These are phyloP conservation scores for Tephrocybe sp. DNA, from an alignment of 768 basidiomycete species.

Conservation along the genomic window DNA sequence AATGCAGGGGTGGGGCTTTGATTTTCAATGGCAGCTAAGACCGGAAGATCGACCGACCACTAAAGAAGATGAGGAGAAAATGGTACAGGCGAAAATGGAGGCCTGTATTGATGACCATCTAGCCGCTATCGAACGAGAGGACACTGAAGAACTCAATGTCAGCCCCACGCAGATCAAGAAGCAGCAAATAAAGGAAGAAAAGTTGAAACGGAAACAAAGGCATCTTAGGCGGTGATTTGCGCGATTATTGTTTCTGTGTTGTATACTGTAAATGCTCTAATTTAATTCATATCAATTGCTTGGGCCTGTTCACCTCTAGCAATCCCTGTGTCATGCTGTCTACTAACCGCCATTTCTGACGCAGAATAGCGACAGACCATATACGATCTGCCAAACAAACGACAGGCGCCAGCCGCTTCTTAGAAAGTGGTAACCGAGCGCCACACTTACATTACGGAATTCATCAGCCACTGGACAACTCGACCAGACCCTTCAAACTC, in stretches of 20 bases:
- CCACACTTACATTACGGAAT: neutral
- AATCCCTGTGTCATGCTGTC: no score
- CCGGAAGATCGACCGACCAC: slow-evolving; percentile 25
- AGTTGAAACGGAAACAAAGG: slow-evolving; percentile 37
- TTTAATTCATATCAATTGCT: neutral
- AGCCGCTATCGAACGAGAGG: slow-evolving; percentile 43
- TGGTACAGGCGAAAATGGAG: slow-evolving; percentile 71
- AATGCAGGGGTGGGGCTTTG: slow-evolving; percentile 81
- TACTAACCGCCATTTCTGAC: no score
- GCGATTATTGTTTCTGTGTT: neutral
- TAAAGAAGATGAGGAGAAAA: slow-evolving; percentile 23
- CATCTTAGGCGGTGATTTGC: slow-evolving; percentile 22
- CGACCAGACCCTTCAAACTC: no score
- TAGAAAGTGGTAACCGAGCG: neutral
- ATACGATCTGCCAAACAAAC: no score
- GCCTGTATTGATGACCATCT: slow-evolving; percentile 60
- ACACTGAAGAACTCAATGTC: slow-evolving; percentile 52
- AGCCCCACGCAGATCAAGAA: slow-evolving; percentile 78
- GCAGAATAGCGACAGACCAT: no score
- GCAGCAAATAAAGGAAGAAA: slow-evolving; percentile 38
- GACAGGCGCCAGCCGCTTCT: no score
- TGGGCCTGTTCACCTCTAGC: no score
- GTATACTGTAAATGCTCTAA: neutral
- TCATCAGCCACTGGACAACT: no score
- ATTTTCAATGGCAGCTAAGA: slow-evolving; percentile 67